These are phyloP conservation scores for Lodderomyces theae DNA, from an alignment of 1,139 yeast genomes.

Conservation along the genomic window DNA sequence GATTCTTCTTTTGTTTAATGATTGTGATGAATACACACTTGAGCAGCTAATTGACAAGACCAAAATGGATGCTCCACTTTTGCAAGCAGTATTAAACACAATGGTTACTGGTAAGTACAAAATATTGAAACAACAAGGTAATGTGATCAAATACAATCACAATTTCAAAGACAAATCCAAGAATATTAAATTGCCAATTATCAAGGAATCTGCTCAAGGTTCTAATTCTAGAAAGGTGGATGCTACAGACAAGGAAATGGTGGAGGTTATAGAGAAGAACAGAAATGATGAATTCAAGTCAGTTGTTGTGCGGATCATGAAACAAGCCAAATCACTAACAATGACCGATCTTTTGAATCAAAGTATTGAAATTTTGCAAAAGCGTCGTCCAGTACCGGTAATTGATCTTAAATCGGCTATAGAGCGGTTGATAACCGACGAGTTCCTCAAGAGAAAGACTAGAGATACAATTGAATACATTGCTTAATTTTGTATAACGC, in stretches of 20 bases:
- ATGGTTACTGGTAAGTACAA: slow-evolving; percentile 29
- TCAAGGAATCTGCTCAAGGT: slow-evolving; percentile 19
- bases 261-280: slow-evolving; percentile 16
- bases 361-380: slow-evolving; percentile 21
- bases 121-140: slow-evolving; percentile 20
- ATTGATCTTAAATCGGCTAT: slow-evolving; percentile 31
- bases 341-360: slow-evolving; percentile 27
- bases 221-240: not conserved
- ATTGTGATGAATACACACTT: slow-evolving; percentile 17
- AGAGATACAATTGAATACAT: slow-evolving; percentile 28
- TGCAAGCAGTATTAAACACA: slow-evolving; percentile 29
- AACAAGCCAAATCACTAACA: slow-evolving; percentile 21
- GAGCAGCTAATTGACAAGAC: slow-evolving; percentile 22
- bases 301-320: slow-evolving; percentile 33
- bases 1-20: slow-evolving; percentile 31
- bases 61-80: slow-evolving; percentile 25
- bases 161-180: slow-evolving; percentile 28
- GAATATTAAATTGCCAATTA: slow-evolving; percentile 33
- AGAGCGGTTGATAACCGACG: slow-evolving; percentile 33
- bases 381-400: slow-evolving; percentile 28
- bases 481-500: slow-evolving; percentile 23
- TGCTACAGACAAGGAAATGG: slow-evolving; percentile 9
- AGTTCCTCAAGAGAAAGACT: slow-evolving; percentile 28
- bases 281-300: slow-evolving; percentile 32
- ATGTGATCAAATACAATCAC: slow-evolving; percentile 22